A percentile compares a stretch with the other conserved stretches of the same genome.
These are phyloP conservation scores for Sporopachydermia quercuum DNA, from an alignment of 805 yeast genomes.

Conservation along the genomic window DNA sequence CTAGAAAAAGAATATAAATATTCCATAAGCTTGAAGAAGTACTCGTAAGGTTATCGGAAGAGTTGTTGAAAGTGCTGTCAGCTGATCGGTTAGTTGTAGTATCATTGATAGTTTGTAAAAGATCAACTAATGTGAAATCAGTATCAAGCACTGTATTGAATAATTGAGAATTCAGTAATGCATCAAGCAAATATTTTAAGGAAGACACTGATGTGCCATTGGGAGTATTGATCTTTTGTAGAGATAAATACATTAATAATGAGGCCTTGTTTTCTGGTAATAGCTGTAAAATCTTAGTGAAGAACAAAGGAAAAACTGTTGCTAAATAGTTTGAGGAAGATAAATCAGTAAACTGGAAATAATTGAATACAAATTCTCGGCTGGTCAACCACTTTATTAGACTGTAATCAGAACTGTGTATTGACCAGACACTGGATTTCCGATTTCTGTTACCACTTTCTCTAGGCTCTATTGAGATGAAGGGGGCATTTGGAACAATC, in stretches of 20 bases:
- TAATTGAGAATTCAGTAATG: slow-evolving; percentile 4
- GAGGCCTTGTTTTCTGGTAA: background rate
- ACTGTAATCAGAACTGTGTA: no score
- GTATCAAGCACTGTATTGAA: slow-evolving; percentile 5
- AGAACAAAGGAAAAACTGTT: background rate
- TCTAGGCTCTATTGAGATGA: background rate
- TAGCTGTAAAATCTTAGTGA: background rate
- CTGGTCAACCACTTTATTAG: background rate
- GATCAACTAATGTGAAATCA: slow-evolving; percentile 4
- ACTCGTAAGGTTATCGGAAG: slow-evolving; percentile 2
- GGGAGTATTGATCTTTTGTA: background rate
- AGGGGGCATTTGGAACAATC: no score
- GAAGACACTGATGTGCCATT: background rate
- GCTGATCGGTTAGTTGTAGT: no score
- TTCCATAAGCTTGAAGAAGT: slow-evolving; percentile 13
- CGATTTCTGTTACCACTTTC: background rate
- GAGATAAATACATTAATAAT: background rate
- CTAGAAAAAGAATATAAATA: slow-evolving; percentile 36
- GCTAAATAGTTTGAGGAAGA: background rate
- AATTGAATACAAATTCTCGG: background rate
- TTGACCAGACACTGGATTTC: no score
- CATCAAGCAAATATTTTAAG: background rate
- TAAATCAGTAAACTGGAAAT: background rate
- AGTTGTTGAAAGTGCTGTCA: no score
- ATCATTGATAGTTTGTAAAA: background rate